These are phyloP conservation scores for Xylaria bambusicola DNA, from an alignment of 495 filamentous ascomycete genomes.

Conservation along the genomic window DNA sequence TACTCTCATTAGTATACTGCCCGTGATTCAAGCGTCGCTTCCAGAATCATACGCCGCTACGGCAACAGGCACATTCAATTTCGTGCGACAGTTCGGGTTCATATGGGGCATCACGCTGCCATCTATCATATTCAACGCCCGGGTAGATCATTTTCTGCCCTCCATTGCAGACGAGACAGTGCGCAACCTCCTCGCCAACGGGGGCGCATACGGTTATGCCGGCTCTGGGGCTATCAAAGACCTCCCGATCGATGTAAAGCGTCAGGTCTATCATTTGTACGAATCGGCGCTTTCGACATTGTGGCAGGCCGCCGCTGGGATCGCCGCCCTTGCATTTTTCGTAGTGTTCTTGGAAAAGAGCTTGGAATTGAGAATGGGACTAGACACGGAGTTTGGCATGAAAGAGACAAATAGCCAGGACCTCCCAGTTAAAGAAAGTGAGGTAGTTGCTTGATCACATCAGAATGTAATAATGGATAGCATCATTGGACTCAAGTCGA, in stretches of 20 bases:
- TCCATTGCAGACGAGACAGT: background rate
- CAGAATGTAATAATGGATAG: too few species aligned
- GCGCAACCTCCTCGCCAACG: background rate
- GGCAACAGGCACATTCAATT: conserved; percentile 39
- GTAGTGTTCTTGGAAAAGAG: background rate
- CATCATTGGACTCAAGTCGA: too few species aligned
- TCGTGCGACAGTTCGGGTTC: conserved; percentile 42
- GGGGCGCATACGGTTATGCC: background rate
- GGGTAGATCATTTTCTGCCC: background rate
- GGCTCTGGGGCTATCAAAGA: background rate
- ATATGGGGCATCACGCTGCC: conserved; percentile 44
- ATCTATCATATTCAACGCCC: conserved; percentile 18
- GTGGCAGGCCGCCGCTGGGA: background rate
- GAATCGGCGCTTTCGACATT: background rate
- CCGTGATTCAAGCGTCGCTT: conserved; percentile 33
- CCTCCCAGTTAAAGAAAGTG: background rate
- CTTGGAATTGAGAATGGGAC: background rate
- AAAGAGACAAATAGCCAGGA: background rate
- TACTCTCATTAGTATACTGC: conserved; percentile 25
- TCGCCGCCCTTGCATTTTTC: background rate
- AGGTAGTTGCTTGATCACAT: background rate
- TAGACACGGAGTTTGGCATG: background rate
- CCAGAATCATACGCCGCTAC: conserved; percentile 36
- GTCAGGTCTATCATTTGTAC: background rate
- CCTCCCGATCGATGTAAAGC: background rate